phyloP scores from a whole-genome alignment of 2,329 filamentous ascomycete genomes.

The Chaetomium globosum region DNA sequence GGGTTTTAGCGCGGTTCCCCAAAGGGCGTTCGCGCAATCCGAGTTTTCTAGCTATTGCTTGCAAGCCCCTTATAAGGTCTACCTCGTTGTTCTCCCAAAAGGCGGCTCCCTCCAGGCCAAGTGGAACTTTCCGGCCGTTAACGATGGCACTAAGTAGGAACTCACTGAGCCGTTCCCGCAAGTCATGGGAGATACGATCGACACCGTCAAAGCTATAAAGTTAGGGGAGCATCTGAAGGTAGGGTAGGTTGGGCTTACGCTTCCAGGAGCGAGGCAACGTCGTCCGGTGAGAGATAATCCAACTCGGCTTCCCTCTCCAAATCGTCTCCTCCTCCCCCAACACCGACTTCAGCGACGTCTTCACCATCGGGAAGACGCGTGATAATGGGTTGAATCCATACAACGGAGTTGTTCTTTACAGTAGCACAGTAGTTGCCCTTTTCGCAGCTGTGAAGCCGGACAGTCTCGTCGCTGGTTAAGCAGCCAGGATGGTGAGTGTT shows the following conservation, averaged over 20 bases:
- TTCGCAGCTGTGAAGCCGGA: slow-evolving; percentile 84
- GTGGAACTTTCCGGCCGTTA: slow-evolving; percentile 41
- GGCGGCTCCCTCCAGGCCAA: slow-evolving; percentile 40
- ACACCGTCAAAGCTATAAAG: slow-evolving; percentile 33
- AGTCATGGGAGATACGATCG: slow-evolving; percentile 29
- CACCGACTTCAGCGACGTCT: slow-evolving; percentile 71
- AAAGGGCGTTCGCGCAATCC: slow-evolving; percentile 22
- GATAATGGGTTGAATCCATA: slow-evolving; percentile 79
- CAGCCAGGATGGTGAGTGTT: slow-evolving; percentile 72
- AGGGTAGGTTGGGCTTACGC: slow-evolving; percentile 40
- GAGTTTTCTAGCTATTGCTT: slow-evolving; percentile 36
- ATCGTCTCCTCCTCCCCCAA: slow-evolving; percentile 79
- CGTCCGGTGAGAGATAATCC: slow-evolving; percentile 49
- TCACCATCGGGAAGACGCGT: slow-evolving; percentile 61
- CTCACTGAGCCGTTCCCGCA: slow-evolving; percentile 35
- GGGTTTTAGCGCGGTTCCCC: slow-evolving; percentile 6
- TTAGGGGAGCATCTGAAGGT: neutral
- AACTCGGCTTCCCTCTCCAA: slow-evolving; percentile 69
- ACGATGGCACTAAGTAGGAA: slow-evolving; percentile 31
- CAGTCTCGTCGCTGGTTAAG: slow-evolving; percentile 64
- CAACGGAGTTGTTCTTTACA: slow-evolving; percentile 54
- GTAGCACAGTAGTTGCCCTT: slow-evolving; percentile 64
- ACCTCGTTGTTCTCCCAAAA: slow-evolving; percentile 41
- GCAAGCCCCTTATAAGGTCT: slow-evolving; percentile 35
- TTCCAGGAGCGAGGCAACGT: slow-evolving; percentile 36